These are phyloP conservation scores for Diaporthe nobilis DNA, from an alignment of 2,329 filamentous ascomycete species.

Conservation along the genomic window DNA sequence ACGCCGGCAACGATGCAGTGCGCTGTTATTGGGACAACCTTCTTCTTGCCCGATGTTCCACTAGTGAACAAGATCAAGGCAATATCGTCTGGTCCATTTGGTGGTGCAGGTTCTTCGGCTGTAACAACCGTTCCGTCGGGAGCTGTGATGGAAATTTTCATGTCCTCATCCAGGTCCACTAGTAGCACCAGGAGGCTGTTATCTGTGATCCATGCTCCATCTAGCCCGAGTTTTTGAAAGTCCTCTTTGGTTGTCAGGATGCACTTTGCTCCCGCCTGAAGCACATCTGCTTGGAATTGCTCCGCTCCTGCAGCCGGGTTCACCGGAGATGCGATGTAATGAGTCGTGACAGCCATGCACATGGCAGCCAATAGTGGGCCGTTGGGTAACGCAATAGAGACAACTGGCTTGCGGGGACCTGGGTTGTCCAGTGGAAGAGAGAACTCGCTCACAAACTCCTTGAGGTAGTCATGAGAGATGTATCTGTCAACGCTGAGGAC, in stretches of 20 bases:
- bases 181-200: conserved; percentile 35
- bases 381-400: conserved; percentile 42
- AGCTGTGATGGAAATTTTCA: conserved; percentile 34
- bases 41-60: conserved; percentile 71
- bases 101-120: not conserved
- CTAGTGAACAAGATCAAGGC: conserved; percentile 69
- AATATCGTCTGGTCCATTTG: conserved; percentile 74
- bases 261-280: conserved; percentile 37
- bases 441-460: conserved; percentile 30
- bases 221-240: conserved; percentile 30
- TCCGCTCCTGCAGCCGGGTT: conserved; percentile 40
- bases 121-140: conserved; percentile 2
- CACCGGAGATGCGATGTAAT: conserved; percentile 43
- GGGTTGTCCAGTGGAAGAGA: conserved; percentile 12
- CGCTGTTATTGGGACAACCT: conserved; percentile 67
- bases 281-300: conserved; percentile 44
- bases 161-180: conserved; percentile 30
- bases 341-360: conserved; percentile 43
- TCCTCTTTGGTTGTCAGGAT: conserved; percentile 39
- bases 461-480: conserved; percentile 36
- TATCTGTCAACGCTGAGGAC: conserved; percentile 23
- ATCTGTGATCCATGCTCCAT: conserved; percentile 14
- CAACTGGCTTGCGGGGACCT: conserved; percentile 35
- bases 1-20: conserved; percentile 66
- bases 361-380: conserved; percentile 43